Conservation (phyloP, 768 basidiomycete genomes). For the Lentinula edodes region DNA sequence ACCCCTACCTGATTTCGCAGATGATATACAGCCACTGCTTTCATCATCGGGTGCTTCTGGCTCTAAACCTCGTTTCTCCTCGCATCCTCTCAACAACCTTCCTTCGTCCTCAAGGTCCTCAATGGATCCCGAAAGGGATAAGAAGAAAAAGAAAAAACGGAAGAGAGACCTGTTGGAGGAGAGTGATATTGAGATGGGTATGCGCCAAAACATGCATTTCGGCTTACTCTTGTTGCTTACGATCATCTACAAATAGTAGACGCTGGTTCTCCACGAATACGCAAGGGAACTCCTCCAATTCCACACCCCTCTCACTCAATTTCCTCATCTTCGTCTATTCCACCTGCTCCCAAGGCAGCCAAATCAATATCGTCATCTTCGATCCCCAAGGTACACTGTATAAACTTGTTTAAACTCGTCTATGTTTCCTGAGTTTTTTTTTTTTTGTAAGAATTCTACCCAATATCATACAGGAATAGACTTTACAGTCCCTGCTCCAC, state of each 20-base stretch:
- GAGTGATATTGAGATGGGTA: constrained; percentile 66
- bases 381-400: background rate
- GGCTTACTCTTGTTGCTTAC: constrained; percentile 5
- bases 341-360: constrained; percentile 45
- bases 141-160: constrained; percentile 84
- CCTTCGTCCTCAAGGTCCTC: constrained; percentile 49
- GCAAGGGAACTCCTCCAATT: constrained; percentile 55
- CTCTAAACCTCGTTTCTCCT: constrained; percentile 42
- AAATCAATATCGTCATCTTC: constrained; percentile 44
- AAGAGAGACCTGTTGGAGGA: constrained; percentile 63
- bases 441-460: background rate
- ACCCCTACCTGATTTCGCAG: constrained; percentile 39
- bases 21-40: constrained; percentile 35
- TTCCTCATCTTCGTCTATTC: constrained; percentile 28
- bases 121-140: constrained; percentile 58
- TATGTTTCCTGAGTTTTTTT: background rate
- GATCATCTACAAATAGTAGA: constrained; percentile 30
- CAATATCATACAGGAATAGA: constrained; percentile 40
- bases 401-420: constrained; percentile 22
- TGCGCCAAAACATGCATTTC: constrained; percentile 9
- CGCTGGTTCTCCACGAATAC: constrained; percentile 30
- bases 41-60: background rate
- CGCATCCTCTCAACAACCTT: constrained; percentile 37
- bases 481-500: constrained; percentile 49
- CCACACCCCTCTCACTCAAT: constrained; percentile 25